Evolutionary conservation across 1,284 basidiomycete genomes (phyloP).

Genomic region (Phellopilus nigrolimitatus): DNA sequence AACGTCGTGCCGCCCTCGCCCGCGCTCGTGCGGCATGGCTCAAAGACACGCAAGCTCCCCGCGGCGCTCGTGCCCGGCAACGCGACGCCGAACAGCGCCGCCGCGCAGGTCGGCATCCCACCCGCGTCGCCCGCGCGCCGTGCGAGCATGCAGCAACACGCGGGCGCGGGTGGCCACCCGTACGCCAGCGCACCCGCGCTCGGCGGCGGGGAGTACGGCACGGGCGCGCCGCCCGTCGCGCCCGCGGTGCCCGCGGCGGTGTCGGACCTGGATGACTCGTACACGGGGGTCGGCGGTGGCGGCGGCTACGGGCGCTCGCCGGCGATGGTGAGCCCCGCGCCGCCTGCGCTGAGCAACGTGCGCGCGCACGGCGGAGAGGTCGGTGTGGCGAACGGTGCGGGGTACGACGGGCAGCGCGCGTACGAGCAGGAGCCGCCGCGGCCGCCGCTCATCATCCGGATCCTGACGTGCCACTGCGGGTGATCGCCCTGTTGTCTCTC

Average conservation of each 20-base stretch:
- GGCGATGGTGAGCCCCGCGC: constrained; percentile 69
- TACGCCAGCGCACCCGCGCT: constrained; percentile 12
- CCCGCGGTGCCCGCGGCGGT: too few species aligned
- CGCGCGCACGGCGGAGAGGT: constrained; percentile 63
- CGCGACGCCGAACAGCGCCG: constrained; percentile 61
- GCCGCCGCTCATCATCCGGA: constrained; percentile 50
- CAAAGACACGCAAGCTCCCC: constrained; percentile 59
- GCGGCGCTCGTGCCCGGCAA: constrained; percentile 50
- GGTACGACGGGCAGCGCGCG: constrained; percentile 50
- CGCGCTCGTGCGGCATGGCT: constrained; percentile 67
- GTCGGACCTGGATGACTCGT: constrained; percentile 9
- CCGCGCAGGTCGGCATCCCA: constrained; percentile 69
- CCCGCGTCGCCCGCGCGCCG: constrained; percentile 63
- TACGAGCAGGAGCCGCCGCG: constrained; percentile 49
- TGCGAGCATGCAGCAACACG: constrained; percentile 35
- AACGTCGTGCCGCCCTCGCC: constrained; percentile 57
- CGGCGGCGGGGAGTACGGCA: constrained; percentile 5
- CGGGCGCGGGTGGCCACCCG: constrained; percentile 11
- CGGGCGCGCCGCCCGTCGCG: background rate
- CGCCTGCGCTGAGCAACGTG: constrained; percentile 65
- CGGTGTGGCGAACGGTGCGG: constrained; percentile 57
- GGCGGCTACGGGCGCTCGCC: constrained; percentile 62
- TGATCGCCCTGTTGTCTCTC: background rate
- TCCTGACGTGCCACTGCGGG: constrained; percentile 74
- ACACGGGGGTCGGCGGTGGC: background rate